Percentiles rank a stretch among this genome's conserved stretches.
phyloP scores from a whole-genome alignment of 139 green algal species.

The Astrephomene gubernaculifera region DNA sequence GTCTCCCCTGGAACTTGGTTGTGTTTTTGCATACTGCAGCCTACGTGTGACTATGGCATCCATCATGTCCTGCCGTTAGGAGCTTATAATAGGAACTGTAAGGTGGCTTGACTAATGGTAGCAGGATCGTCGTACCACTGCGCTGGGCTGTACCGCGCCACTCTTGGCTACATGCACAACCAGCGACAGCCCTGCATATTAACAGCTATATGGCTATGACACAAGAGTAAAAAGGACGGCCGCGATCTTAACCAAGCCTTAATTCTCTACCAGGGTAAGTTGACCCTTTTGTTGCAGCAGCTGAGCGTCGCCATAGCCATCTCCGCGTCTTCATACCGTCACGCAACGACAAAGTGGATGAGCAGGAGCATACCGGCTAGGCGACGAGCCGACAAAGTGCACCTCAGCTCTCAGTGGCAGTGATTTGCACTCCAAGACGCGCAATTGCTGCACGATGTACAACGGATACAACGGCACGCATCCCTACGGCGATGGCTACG shows the following conservation, averaged over 20 bases:
- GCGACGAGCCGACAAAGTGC: too few species aligned
- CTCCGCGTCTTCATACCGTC: not conserved
- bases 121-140: not conserved
- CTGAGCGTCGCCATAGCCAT: not conserved
- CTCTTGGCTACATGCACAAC: not conserved
- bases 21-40: too few species aligned
- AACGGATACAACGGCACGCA: conserved; percentile 7
- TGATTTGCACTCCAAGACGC: too few species aligned
- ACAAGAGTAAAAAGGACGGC: too few species aligned
- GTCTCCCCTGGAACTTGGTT: too few species aligned
- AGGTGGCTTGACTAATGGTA: not conserved
- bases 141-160: not conserved
- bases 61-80: not conserved
- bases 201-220: not conserved
- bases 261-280: too few species aligned
- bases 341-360: not conserved
- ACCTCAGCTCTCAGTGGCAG: too few species aligned
- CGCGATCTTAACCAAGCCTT: too few species aligned
- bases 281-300: too few species aligned
- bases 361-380: too few species aligned
- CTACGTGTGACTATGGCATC: not conserved
- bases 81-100: not conserved
- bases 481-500: not conserved
- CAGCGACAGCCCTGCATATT: not conserved
- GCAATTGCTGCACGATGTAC: not conserved